Evolutionary conservation across 441 rosid species (phyloP), one percentile per base, ranked within the genome.

Genomic region (Melianthus villosus): DNA sequence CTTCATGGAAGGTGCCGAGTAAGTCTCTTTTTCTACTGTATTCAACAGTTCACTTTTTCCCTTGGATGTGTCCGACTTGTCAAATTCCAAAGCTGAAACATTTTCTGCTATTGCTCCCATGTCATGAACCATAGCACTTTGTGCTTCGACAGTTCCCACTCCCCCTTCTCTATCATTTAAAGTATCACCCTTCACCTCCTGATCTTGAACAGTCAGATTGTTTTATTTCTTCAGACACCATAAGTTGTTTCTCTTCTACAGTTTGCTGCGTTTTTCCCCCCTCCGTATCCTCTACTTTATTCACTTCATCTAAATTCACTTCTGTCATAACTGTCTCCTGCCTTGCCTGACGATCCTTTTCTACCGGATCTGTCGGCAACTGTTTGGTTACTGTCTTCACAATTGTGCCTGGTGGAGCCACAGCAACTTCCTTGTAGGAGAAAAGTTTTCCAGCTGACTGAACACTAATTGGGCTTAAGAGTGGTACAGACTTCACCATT

Each of bases 361-460:
- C 82, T 5, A 27, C 22, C 0, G 58, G 42, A 51, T 42, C 82
- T 57, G 72, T 64, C 25, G 93, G 80, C 59, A 65, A 54, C 58
- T 77, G 77, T 57, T 82, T 94, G 7, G 84, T 53, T 49, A 73
- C 94, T 14, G 77, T 69, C 72, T 84, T 91, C 45, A 82, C 96
- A 54, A 91, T 79, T 16, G 93, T 79, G 50, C 98, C 94, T 19
- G 93, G 98, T 33, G 91, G 94, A 41, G 96, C 96, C 64, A 85
- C 56, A 42, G 98, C 98, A 61, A 91, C 98, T 71, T 91, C 98
- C 60, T 91, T 91, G 60, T 91, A 91, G 60, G 98, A 82, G 67
- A 91, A 85, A 31, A 73, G 67, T 59, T 77, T 91, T 59, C 98
- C 98, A 40, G 77, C 75, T 46, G 84, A 79, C 51, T 73, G 77